phyloP scores from a whole-genome alignment of 371 early-diverging fungal species.

The Chytridium lagenaria region DNA sequence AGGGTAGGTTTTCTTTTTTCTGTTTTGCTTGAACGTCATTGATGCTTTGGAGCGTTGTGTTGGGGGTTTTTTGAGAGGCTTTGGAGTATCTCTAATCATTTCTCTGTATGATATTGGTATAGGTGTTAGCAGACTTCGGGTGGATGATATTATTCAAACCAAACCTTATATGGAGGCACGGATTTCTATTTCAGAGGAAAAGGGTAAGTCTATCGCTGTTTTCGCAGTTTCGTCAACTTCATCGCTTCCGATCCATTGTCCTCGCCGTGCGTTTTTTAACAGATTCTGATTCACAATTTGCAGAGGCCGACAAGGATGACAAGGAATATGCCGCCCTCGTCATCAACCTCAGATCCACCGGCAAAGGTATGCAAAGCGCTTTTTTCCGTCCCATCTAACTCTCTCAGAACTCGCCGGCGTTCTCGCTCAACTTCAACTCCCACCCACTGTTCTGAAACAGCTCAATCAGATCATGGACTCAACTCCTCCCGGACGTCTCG shows the following conservation, averaged over 20 bases:
- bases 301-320: constrained; percentile 57
- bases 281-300: too few relatives aligned
- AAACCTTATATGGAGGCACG: constrained; percentile 47
- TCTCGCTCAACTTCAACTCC: constrained; percentile 69
- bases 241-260: neutral
- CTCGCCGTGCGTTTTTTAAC: too few relatives aligned
- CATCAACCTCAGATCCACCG: constrained; percentile 65
- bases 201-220: constrained; percentile 25
- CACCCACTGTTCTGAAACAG: constrained; percentile 67
- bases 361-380: constrained; percentile 47
- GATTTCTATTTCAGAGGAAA: constrained; percentile 36
- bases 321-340: constrained; percentile 61
- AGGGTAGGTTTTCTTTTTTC: constrained; percentile 31
- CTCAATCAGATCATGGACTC: constrained; percentile 71
- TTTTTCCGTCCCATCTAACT: constrained; percentile 30
- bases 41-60: neutral
- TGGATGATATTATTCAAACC: constrained; percentile 34
- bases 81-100: constrained; percentile 7
- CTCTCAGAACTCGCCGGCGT: constrained; percentile 48
- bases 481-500: constrained; percentile 66
- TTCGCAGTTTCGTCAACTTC: neutral
- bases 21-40: neutral
- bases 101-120: neutral
- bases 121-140: constrained; percentile 50
- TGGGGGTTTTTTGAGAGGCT: neutral